Percentiles rank a stretch among this genome's conserved stretches.
phyloP scores from a whole-genome alignment of 768 basidiomycete genomes.

The Coprinellus aureogranulatus region DNA sequence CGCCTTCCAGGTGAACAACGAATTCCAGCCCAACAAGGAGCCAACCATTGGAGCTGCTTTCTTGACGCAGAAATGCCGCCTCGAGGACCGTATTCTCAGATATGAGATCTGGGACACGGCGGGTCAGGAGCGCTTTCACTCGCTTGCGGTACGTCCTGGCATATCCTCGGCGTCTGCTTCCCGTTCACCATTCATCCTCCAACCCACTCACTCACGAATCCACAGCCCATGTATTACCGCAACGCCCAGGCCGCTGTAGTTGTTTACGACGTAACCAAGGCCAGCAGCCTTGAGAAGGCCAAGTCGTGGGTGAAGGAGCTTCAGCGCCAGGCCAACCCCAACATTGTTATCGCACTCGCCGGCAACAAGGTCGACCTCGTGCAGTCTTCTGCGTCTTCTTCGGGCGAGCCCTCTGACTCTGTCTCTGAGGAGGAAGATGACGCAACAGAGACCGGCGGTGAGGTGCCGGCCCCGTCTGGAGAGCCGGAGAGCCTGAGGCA shows the following conservation, averaged over 20 bases:
- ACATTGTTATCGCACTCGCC: conserved; percentile 97
- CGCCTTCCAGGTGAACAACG: conserved; percentile 75
- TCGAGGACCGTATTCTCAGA: conserved; percentile 89
- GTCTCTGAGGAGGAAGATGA: conserved; percentile 91
- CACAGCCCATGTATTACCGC: conserved; percentile 96
- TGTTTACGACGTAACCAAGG: conserved; percentile 97
- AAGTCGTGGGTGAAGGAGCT: conserved; percentile 99
- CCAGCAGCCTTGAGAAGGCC: conserved; percentile 93
- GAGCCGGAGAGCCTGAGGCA: conserved; percentile 79
- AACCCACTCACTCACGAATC: conserved; percentile 7
- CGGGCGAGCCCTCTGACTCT: conserved; percentile 46
- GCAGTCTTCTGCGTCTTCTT: conserved; percentile 55
- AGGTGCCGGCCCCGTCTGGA: conserved; percentile 47
- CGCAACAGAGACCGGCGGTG: conserved; percentile 84
- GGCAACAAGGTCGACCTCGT: conserved; percentile 97
- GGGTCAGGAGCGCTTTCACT: conserved; percentile 96
- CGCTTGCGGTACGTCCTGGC: conserved; percentile 71
- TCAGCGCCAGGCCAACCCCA: conserved; percentile 97
- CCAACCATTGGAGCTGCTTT: conserved; percentile 98
- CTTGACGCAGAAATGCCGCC: conserved; percentile 90
- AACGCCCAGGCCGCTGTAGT: conserved; percentile 98
- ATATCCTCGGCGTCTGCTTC: background rate
- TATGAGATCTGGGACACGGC: conserved; percentile 99
- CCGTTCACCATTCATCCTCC: conserved; percentile 1
- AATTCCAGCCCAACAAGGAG: conserved; percentile 98